A percentile compares a stretch with the other conserved stretches of the same genome.
These are phyloP conservation scores for Rhodotorula taiwanensis DNA, from an alignment of 768 basidiomycete species.

Conservation along the genomic window DNA sequence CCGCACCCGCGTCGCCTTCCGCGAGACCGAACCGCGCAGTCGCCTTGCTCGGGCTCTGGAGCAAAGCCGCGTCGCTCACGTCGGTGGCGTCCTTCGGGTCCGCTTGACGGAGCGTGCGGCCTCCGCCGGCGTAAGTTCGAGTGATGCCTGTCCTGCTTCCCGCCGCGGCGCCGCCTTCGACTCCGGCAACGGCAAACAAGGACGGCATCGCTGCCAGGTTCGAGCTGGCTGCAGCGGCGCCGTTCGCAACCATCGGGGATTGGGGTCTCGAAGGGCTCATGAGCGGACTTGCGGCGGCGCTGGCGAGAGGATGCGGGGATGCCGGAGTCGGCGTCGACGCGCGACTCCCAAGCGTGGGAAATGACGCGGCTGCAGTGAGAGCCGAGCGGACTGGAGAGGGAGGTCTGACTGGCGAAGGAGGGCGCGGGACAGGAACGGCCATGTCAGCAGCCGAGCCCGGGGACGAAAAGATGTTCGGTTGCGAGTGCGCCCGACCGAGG, in stretches of 20 bases:
- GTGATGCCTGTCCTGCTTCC: background rate
- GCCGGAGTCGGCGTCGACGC: background rate
- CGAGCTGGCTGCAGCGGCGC: no score
- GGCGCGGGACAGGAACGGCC: no score
- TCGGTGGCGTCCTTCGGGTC: background rate
- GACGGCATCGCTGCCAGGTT: no score
- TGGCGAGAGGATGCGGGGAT: background rate
- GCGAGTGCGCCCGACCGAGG: slow-evolving; percentile 7
- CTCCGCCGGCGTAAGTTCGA: slow-evolving; percentile 23
- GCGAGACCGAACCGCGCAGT: background rate
- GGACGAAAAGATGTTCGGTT: background rate
- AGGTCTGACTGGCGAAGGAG: background rate
- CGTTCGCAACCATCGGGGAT: no score
- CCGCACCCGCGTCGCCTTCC: background rate
- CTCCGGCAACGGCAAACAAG: no score
- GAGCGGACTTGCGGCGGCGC: background rate
- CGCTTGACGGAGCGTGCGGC: background rate
- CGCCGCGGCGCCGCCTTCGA: background rate
- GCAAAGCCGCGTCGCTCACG: slow-evolving; percentile 2
- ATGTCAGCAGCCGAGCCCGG: slow-evolving; percentile 1
- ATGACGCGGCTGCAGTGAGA: slow-evolving; percentile 7
- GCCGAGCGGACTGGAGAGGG: slow-evolving; percentile 27
- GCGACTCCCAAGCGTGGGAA: background rate
- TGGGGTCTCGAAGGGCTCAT: background rate
- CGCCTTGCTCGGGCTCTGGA: background rate